Evolutionary conservation across 2,329 filamentous ascomycete species (phyloP).

Genomic region (Monosporascus sp.): DNA sequence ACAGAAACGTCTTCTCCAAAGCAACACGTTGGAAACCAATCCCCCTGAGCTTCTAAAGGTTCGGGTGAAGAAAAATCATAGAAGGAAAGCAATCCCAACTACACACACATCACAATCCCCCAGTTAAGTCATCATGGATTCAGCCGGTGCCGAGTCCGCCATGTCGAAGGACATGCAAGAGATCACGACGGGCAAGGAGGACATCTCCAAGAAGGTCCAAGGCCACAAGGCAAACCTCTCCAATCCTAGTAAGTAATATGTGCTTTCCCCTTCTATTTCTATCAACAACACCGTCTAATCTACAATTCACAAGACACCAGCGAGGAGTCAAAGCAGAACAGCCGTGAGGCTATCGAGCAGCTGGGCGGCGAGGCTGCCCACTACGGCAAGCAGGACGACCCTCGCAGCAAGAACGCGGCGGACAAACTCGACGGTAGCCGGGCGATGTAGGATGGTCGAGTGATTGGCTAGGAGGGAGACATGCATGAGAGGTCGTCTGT

Average conservation of each 20-base stretch:
- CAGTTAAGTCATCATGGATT: slow-evolving; percentile 3
- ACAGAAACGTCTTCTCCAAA: too few relatives aligned
- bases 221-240: slow-evolving; percentile 30
- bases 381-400: slow-evolving; percentile 36
- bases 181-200: slow-evolving; percentile 6
- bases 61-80: too few relatives aligned
- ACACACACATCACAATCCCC: background rate
- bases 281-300: too few relatives aligned
- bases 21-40: too few relatives aligned
- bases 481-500: too few relatives aligned
- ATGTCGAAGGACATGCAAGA: slow-evolving; percentile 9
- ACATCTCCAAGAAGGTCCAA: slow-evolving; percentile 8
- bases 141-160: slow-evolving; percentile 6
- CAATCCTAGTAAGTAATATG: slow-evolving; percentile 24
- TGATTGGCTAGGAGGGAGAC: background rate
- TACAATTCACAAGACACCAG: slow-evolving; percentile 32
- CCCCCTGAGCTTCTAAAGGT: too few relatives aligned
- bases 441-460: slow-evolving; percentile 12
- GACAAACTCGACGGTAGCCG: slow-evolving; percentile 35
- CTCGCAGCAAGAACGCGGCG: slow-evolving; percentile 36
- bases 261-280: too few relatives aligned
- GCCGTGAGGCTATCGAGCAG: slow-evolving; percentile 33
- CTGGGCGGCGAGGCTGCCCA: slow-evolving; percentile 39
- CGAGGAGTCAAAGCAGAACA: slow-evolving; percentile 40
- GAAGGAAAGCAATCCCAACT: too few relatives aligned